Conservation (phyloP, 495 filamentous ascomycete species). For the Aspergillus affinis region DNA sequence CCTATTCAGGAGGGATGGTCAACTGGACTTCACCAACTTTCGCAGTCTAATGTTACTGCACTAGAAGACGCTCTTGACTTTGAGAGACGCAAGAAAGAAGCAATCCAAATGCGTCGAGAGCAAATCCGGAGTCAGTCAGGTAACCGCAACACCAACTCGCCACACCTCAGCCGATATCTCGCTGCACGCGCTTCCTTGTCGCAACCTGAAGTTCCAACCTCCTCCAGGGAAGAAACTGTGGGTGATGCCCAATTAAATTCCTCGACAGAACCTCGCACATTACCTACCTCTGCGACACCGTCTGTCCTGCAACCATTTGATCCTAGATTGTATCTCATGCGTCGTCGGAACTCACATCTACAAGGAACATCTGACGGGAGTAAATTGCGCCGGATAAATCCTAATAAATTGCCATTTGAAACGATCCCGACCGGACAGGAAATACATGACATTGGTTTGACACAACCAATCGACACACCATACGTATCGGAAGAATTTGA, state of each 20-base stretch:
- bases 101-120: slow-evolving; percentile 29
- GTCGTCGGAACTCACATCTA: slow-evolving; percentile 12
- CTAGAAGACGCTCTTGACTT: slow-evolving; percentile 43
- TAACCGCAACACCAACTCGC: slow-evolving; percentile 21
- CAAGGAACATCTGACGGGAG: slow-evolving; percentile 12
- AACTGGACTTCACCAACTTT: slow-evolving; percentile 30
- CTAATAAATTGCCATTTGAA: slow-evolving; percentile 36
- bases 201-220: slow-evolving; percentile 9
- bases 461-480: slow-evolving; percentile 9
- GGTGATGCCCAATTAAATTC: background rate
- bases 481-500: slow-evolving; percentile 11
- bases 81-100: slow-evolving; percentile 42
- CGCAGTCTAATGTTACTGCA: slow-evolving; percentile 13
- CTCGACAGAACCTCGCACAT: background rate
- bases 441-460: slow-evolving; percentile 27
- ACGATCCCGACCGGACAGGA: slow-evolving; percentile 33
- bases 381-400: slow-evolving; percentile 26
- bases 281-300: background rate
- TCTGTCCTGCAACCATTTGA: slow-evolving; percentile 26
- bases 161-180: slow-evolving; percentile 39
- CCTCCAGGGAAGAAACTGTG: background rate
- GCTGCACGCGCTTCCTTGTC: slow-evolving; percentile 38
- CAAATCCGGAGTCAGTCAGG: slow-evolving; percentile 11
- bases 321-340: slow-evolving; percentile 41
- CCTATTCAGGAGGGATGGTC: slow-evolving; percentile 46